Evolutionary conservation across 495 filamentous ascomycete genomes (phyloP).

Genomic region (Tuber umbilicatum): DNA sequence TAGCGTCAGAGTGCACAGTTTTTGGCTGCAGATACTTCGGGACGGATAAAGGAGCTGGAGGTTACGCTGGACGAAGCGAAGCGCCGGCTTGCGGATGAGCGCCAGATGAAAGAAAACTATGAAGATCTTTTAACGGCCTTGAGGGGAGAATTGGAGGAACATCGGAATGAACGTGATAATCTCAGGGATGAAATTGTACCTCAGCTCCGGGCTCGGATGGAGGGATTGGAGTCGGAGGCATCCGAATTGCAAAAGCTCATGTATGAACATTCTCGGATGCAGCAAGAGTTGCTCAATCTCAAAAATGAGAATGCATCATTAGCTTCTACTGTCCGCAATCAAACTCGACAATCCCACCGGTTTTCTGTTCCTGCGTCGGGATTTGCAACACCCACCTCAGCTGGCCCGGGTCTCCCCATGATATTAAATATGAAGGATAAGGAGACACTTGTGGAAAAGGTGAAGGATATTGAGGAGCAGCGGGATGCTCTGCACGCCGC

Average conservation of each 20-base stretch:
- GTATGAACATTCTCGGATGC: slow-evolving; percentile 69
- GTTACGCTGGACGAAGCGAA: slow-evolving; percentile 68
- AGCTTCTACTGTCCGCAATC: slow-evolving; percentile 21
- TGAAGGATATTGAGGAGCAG: slow-evolving; percentile 89
- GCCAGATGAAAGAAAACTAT: slow-evolving; percentile 84
- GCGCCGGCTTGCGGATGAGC: slow-evolving; percentile 75
- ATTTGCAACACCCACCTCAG: slow-evolving; percentile 30
- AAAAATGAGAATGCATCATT: slow-evolving; percentile 59
- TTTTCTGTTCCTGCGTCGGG: slow-evolving; percentile 28
- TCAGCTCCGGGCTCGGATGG: slow-evolving; percentile 62
- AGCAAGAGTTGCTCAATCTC: slow-evolving; percentile 69
- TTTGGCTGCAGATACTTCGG: slow-evolving; percentile 48
- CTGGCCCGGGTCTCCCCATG: slow-evolving; percentile 13
- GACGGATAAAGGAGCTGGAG: slow-evolving; percentile 68
- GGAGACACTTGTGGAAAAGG: slow-evolving; percentile 68
- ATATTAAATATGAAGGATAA: slow-evolving; percentile 34
- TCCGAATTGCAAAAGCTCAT: slow-evolving; percentile 59
- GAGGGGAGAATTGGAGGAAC: slow-evolving; percentile 69
- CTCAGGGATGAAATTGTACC: slow-evolving; percentile 80
- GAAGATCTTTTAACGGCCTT: slow-evolving; percentile 83
- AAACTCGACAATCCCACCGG: slow-evolving; percentile 22
- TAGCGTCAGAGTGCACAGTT: slow-evolving; percentile 46
- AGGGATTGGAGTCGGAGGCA: slow-evolving; percentile 66
- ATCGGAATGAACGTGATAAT: slow-evolving; percentile 83
- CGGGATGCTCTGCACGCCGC: slow-evolving; percentile 85